Conservation (phyloP, 129 eudicot genomes). For the Calendula officinalis region DNA sequence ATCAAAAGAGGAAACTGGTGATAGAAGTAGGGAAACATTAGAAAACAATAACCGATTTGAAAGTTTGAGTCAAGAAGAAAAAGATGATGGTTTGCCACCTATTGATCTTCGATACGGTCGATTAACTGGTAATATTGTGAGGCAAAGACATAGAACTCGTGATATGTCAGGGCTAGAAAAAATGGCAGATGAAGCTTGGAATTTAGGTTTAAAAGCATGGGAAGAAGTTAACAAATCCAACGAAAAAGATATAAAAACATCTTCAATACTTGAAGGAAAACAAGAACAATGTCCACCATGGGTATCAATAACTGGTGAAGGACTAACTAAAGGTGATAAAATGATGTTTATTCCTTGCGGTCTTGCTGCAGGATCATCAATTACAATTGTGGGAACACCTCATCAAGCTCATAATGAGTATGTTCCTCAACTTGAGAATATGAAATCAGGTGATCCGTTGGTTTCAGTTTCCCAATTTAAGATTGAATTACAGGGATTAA, state of each 20-base stretch:
- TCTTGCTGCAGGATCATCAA: conserved; percentile 90
- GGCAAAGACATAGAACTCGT: conserved; percentile 42
- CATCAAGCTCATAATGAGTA: conserved; percentile 79
- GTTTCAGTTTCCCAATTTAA: conserved; percentile 84
- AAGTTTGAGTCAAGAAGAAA: conserved; percentile 13
- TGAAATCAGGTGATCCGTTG: conserved; percentile 40
- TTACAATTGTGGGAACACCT: conserved; percentile 89
- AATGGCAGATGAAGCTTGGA: conserved; percentile 97
- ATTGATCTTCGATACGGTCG: conserved; percentile 56
- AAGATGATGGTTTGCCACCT: conserved; percentile 36
- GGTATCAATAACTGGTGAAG: conserved; percentile 61
- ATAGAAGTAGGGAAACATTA: conserved; percentile 8
- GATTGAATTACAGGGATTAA: conserved; percentile 92
- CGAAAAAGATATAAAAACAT: conserved; percentile 36
- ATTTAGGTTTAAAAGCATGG: conserved; percentile 80
- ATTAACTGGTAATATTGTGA: conserved; percentile 54
- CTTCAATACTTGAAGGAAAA: conserved; percentile 60
- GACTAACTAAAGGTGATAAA: conserved; percentile 49
- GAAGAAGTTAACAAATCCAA: conserved; percentile 52
- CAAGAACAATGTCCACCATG: conserved; percentile 82
- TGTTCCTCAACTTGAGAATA: conserved; percentile 67
- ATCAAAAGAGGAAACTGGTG: conserved; percentile 19
- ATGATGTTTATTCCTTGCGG: conserved; percentile 93
- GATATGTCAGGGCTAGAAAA: conserved; percentile 64
- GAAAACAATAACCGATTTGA: conserved; percentile 9